Conservation (phyloP, 169 alveolate species). For the Eimeria acervulina region DNA sequence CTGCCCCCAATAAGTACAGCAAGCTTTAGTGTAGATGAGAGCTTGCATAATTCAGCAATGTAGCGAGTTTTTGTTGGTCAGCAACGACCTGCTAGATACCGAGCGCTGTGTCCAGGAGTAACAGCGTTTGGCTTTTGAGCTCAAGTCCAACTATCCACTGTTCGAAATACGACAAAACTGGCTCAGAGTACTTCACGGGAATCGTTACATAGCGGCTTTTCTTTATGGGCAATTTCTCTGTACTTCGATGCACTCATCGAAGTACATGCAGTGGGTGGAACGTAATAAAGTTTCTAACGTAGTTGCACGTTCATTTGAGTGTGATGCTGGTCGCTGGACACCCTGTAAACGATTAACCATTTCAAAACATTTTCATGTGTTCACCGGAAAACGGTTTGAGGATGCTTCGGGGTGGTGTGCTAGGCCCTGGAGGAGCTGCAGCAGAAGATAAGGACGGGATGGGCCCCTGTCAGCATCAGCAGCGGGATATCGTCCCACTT, state of each 20-base stretch:
- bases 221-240: too few species aligned
- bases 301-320: neutral
- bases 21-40: neutral
- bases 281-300: too few species aligned
- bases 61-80: neutral
- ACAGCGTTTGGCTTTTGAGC: neutral
- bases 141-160: neutral
- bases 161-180: neutral
- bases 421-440: neutral
- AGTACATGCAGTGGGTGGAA: too few species aligned
- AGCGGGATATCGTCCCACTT: neutral
- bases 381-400: neutral
- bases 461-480: neutral
- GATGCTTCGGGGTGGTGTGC: neutral
- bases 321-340: conserved; percentile 2
- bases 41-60: neutral
- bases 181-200: neutral
- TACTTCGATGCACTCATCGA: too few species aligned
- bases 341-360: neutral
- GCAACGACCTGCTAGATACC: neutral
- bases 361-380: neutral
- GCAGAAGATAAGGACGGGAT: neutral
- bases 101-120: neutral
- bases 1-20: neutral
- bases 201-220: neutral